Evolutionary conservation across 2,329 filamentous ascomycete genomes (phyloP).

Genomic region (Cladosporium oxysporum): DNA sequence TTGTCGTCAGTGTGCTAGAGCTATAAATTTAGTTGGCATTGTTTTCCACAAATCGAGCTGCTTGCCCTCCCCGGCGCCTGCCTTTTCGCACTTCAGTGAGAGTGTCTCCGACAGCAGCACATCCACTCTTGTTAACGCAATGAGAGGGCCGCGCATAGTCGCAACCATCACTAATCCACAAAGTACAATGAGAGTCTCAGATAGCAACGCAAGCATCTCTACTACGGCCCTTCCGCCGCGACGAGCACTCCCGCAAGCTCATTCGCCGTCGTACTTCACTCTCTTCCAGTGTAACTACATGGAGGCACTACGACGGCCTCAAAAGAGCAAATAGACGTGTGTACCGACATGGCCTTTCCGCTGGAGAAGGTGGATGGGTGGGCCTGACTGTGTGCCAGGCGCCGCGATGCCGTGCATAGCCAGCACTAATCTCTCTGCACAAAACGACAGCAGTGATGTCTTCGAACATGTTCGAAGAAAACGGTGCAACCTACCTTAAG

Average conservation of each 20-base stretch:
- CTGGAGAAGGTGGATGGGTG: not conserved
- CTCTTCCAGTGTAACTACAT: not conserved
- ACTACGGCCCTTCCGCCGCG: not conserved
- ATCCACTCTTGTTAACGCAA: not conserved
- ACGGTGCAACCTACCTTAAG: not conserved
- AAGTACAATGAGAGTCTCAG: not conserved
- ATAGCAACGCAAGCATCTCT: not conserved
- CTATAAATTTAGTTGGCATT: too few species aligned
- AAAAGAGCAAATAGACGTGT: not conserved
- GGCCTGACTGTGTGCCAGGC: too few species aligned
- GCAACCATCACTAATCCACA: fast-evolving
- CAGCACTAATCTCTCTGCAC: not conserved
- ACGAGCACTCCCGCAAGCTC: not conserved
- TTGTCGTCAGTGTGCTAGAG: conserved; percentile 2
- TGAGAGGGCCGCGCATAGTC: not conserved
- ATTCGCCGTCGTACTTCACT: not conserved
- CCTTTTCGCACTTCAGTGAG: not conserved
- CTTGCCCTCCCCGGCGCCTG: not conserved
- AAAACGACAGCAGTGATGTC: not conserved
- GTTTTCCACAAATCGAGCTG: too few species aligned
- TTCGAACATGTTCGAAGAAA: not conserved
- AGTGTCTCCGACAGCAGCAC: not conserved
- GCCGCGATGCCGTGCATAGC: not conserved
- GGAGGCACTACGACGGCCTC: not conserved
- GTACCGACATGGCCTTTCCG: not conserved